Conservation (phyloP, 164 flowering plant species). For the Tinospora cordifolia region DNA sequence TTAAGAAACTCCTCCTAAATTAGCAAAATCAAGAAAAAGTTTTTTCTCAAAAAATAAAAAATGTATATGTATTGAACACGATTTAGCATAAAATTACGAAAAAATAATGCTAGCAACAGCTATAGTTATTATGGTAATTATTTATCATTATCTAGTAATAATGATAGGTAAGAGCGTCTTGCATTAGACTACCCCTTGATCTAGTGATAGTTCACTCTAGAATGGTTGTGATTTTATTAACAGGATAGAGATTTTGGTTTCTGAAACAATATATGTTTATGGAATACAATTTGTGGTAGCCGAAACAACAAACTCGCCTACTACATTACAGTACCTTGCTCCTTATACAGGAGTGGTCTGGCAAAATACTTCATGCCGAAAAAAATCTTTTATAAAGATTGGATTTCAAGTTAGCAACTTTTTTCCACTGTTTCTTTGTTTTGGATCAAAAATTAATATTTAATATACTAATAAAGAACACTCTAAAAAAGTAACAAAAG, state of each 20-base stretch:
- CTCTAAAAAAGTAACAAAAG: too few species aligned
- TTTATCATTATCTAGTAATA: neutral
- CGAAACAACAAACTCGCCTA: slow-evolving; percentile 2
- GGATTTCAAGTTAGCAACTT: too few species aligned
- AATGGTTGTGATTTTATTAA: neutral
- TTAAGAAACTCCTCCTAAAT: slow-evolving; percentile 72
- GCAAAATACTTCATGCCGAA: too few species aligned
- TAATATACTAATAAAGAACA: too few species aligned
- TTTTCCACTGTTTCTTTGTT: too few species aligned
- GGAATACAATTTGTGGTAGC: slow-evolving; percentile 11
- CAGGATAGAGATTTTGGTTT: neutral
- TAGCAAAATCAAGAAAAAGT: slow-evolving; percentile 21
- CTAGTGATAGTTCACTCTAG: neutral
- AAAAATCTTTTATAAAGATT: too few species aligned
- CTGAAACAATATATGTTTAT: neutral
- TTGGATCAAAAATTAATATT: too few species aligned
- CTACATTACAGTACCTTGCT: slow-evolving; percentile 8
- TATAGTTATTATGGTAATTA: neutral
- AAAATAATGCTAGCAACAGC: neutral
- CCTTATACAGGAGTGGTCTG: slow-evolving; percentile 7
- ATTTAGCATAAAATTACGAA: neutral
- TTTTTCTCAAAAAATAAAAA: neutral
- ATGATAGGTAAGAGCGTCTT: neutral
- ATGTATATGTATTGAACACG: neutral
- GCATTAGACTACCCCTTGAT: too few species aligned